phyloP scores from a whole-genome alignment of 2,329 filamentous ascomycete genomes.

The Pestalotiopsis sp. region DNA sequence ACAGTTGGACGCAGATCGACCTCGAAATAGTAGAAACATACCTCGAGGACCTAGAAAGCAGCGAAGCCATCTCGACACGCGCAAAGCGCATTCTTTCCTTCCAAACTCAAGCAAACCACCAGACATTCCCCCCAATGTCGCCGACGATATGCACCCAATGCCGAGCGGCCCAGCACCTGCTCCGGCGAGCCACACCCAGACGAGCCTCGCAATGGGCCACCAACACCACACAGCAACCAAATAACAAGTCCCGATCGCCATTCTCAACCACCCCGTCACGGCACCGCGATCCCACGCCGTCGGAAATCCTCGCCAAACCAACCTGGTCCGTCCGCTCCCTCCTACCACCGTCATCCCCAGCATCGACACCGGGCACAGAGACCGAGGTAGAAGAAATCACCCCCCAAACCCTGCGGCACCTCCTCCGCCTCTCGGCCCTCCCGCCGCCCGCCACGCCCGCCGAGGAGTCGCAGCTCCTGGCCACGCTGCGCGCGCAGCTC shows the following conservation, averaged over 20 bases:
- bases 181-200: not conserved
- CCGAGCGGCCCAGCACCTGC: constrained; percentile 18
- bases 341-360: constrained; percentile 46
- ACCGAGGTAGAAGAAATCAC: constrained; percentile 48
- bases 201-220: not conserved
- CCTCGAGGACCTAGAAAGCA: too few species aligned
- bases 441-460: constrained; percentile 63
- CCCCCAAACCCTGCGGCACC: constrained; percentile 71
- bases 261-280: not conserved
- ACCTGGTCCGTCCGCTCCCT: constrained; percentile 84
- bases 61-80: not conserved
- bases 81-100: not conserved
- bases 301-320: constrained; percentile 64
- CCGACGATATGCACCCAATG: constrained; percentile 26
- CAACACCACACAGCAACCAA: not conserved
- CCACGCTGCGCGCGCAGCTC: constrained; percentile 77
- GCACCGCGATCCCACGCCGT: not conserved
- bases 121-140: constrained; percentile 17
- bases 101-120: not conserved
- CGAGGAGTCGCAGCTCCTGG: constrained; percentile 71
- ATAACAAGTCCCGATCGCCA: not conserved
- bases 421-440: constrained; percentile 86
- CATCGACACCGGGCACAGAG: constrained; percentile 13
- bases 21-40: too few species aligned
- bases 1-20: not conserved